Base-by-base conservation (phyloP, 2,329 filamentous ascomycete genomes). In the Xylaria sp. region DNA sequence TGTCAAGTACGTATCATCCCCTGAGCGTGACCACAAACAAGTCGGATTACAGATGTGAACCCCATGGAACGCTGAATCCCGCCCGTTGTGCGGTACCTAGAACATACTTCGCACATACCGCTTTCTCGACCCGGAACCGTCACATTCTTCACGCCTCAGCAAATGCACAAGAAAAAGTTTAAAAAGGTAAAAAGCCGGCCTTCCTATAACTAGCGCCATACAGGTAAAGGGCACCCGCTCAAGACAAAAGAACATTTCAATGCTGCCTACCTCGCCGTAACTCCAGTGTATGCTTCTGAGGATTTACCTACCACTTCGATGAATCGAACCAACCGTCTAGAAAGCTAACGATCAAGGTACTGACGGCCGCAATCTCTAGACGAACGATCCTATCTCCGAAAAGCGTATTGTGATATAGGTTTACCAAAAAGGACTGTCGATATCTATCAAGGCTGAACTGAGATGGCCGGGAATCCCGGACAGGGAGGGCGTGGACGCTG, bases 171-270 rank as follows among this genome's bases (percentile, higher is more conserved):
- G 13, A 38, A 13, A 17, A n/a, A 25, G 6, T 23, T 31, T 19
- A 19, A 29, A 19, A 19, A 31, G n/a, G 70, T 48, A 67, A 58
- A 61, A 63, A 57, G 64, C 63, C 65, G 47, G 63, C 67, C 67
- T 60, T 67, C 70, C 64, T 69, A 62, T 71, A 71, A 68, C 70
- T 72, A 72, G 70, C 70, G 69, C 70, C 70, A 58, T 54, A 64
- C 58, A 60, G 51, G 58, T 68, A 65, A 38, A 61, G 57, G 55
- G 38, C 52, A 21, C 23, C 54, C 31, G 37, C 21, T 53, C 52
- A 58, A 46, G 23, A 49, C 41, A 51, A 41, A 15, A 29, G 47
- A 38, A 57, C 62, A 63, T 54, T 60, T 64, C 60, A 57, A 57
- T 38, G 57, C 68, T 63, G 59, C 60, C 62, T 54, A 60, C 63